Base-by-base conservation (phyloP, 345 rosid genomes). In the Viola odorata region DNA sequence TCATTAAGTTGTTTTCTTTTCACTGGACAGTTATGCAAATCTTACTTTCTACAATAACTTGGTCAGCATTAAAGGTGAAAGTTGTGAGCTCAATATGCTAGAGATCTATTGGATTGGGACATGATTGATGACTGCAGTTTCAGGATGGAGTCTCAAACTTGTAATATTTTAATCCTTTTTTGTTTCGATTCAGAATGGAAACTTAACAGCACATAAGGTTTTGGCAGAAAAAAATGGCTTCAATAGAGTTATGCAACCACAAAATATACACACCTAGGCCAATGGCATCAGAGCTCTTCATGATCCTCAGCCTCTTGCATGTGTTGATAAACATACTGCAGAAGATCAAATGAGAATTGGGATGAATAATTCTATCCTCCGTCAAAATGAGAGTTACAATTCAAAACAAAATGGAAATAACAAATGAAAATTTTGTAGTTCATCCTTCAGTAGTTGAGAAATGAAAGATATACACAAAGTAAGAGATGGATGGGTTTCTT, bases 271-370 rank as follows among this genome's bases (percentile, higher is more conserved):
- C 10, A 72, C 76, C 76, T 66, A 72, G 55, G 16, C 76, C 76
- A 51, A 72, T 72, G 63, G 76, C 76, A 57, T 72, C 76, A 38
- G 76, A 66, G 67, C 76, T 57, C 71, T 72, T 72, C 70, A 66
- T 72, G 53, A 72, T 72, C 68, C 76, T 61, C 59, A 72, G 45
- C 58, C 76, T 66, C 55, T 61, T 72, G 71, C 76, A 72, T 10
- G 76, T 72, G 8, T 72, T 71, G 51, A 45, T 72, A 53, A 72
- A 72, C 76, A 72, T 72, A 67, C 76, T 72, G 67, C 55, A 50
- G n/a, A 39, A 32, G 47, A 8, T 54, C 13, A 54, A 4, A 37
- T 10, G 4, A 32, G 50, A 36, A 56, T 68, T 10, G 40, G 50
- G 40, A 68, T 8, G 36, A 17, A 32, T 38, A 11, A 53, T 10